phyloP scores from a whole-genome alignment of 2,329 filamentous ascomycete genomes.

The Chaetomium sp. region DNA sequence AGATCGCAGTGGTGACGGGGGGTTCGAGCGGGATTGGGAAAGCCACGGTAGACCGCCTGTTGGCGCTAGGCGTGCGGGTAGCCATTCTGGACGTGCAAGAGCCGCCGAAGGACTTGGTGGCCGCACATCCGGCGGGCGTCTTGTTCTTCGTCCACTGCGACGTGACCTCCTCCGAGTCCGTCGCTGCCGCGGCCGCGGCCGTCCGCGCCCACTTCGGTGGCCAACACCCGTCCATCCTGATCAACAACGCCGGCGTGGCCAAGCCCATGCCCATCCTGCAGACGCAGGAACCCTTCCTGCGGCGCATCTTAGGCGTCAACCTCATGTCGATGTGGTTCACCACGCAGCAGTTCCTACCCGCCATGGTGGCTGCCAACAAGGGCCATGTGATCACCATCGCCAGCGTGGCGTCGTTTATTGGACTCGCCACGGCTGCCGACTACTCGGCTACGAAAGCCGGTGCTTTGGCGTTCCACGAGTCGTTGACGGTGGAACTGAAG shows the following conservation, averaged over 20 bases:
- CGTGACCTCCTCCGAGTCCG: conserved; percentile 40
- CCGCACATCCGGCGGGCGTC: conserved; percentile 10
- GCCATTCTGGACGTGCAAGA: conserved; percentile 33
- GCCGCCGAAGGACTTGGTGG: conserved; percentile 27
- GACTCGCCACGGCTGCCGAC: conserved; percentile 49
- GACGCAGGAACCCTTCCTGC: conserved; percentile 40
- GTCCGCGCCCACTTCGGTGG: conserved; percentile 29
- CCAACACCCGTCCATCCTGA: conserved; percentile 47
- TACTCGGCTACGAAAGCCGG: conserved; percentile 52
- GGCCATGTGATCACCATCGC: conserved; percentile 57
- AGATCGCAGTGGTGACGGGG: conserved; percentile 24
- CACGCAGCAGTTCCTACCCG: conserved; percentile 50
- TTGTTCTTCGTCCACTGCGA: conserved; percentile 36
- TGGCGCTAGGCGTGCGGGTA: conserved; percentile 31
- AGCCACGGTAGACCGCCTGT: conserved; percentile 30
- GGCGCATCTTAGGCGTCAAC: conserved; percentile 54
- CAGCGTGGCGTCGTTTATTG: conserved; percentile 46
- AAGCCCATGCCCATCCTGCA: conserved; percentile 46
- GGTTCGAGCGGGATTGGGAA: conserved; percentile 31
- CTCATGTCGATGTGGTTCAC: conserved; percentile 51
- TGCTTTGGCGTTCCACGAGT: conserved; percentile 53
- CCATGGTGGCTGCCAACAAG: conserved; percentile 50
- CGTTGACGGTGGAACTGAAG: conserved; percentile 39
- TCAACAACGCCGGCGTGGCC: conserved; percentile 53
- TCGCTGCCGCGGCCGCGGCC: conserved; percentile 36